These are phyloP conservation scores for Pseudocercospora vitis DNA, from an alignment of 2,329 filamentous ascomycete genomes.

Conservation along the genomic window DNA sequence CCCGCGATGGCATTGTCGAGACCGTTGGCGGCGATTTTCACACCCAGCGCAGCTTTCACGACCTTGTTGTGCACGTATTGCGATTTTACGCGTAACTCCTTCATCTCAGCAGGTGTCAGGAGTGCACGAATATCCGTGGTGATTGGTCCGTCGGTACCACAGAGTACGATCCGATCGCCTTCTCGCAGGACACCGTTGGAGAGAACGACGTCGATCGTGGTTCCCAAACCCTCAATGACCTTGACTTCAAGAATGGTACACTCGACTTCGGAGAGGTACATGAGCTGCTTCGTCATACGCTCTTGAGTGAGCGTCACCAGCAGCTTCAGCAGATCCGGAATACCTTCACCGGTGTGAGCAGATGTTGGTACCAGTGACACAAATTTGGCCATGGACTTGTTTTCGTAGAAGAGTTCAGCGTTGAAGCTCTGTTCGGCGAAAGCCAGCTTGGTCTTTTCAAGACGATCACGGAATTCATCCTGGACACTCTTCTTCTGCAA, in stretches of 20 bases:
- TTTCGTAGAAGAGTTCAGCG: conserved; percentile 93
- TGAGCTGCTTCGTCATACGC: conserved; percentile 93
- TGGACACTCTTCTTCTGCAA: conserved; percentile 91
- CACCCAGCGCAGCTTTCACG: conserved; percentile 95
- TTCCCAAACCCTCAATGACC: conserved; percentile 97
- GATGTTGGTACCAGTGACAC: conserved; percentile 98
- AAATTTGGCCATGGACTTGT: conserved; percentile 91
- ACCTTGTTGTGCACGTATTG: conserved; percentile 99
- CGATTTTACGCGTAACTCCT: conserved; percentile 92
- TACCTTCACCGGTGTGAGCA: conserved; percentile 97
- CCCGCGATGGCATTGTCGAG: conserved; percentile 95
- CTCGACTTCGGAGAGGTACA: conserved; percentile 98
- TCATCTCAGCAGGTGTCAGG: conserved; percentile 87
- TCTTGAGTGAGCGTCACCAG: conserved; percentile 90
- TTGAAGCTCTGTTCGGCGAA: conserved; percentile 98
- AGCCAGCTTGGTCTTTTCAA: conserved; percentile 87
- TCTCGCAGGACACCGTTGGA: conserved; percentile 94
- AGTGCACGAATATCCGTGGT: conserved; percentile 92
- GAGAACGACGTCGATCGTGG: conserved; percentile 95
- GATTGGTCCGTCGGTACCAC: conserved; percentile 95
- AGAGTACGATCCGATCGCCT: conserved; percentile 91
- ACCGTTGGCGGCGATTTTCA: conserved; percentile 96
- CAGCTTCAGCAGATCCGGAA: conserved; percentile 97
- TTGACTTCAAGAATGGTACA: conserved; percentile 98
- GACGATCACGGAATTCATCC: conserved; percentile 87